phyloP scores from a whole-genome alignment of 257 asterid species.

The Ligustrum vulgare region DNA sequence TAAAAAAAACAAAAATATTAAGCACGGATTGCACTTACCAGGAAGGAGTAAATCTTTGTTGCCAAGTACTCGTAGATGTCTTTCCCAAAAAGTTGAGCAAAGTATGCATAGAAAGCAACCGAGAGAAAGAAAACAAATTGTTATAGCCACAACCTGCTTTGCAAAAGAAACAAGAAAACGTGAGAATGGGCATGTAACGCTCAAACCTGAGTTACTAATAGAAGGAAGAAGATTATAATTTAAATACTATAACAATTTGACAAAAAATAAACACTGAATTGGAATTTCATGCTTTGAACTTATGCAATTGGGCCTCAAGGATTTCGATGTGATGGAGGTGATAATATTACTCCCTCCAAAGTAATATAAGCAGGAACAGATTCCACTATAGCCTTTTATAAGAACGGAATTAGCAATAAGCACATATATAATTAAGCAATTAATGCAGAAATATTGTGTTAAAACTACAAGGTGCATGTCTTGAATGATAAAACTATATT shows the following conservation, averaged over 20 bases:
- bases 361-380: neutral
- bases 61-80: slow-evolving; percentile 80
- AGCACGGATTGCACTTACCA: slow-evolving; percentile 56
- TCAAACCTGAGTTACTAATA: slow-evolving; percentile 4
- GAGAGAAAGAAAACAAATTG: slow-evolving; percentile 87
- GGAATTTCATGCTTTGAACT: neutral
- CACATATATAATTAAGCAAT: neutral
- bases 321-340: slow-evolving; percentile 15
- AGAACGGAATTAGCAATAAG: neutral
- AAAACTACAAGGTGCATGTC: neutral
- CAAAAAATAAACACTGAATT: slow-evolving; percentile 1
- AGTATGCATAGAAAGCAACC: slow-evolving; percentile 94
- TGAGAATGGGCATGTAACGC: slow-evolving; percentile 16
- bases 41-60: slow-evolving; percentile 76
- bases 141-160: slow-evolving; percentile 92
- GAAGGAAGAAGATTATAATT: neutral
- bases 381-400: neutral
- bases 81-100: slow-evolving; percentile 95
- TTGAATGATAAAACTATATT: slow-evolving; percentile 1
- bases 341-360: slow-evolving; percentile 11
- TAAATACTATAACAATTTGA: neutral
- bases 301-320: slow-evolving; percentile 3
- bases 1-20: slow-evolving; percentile 19
- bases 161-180: slow-evolving; percentile 13
- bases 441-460: neutral